These are phyloP conservation scores for Apophysomyces trapeziformis DNA, from an alignment of 371 early-diverging fungal species.

Conservation along the genomic window DNA sequence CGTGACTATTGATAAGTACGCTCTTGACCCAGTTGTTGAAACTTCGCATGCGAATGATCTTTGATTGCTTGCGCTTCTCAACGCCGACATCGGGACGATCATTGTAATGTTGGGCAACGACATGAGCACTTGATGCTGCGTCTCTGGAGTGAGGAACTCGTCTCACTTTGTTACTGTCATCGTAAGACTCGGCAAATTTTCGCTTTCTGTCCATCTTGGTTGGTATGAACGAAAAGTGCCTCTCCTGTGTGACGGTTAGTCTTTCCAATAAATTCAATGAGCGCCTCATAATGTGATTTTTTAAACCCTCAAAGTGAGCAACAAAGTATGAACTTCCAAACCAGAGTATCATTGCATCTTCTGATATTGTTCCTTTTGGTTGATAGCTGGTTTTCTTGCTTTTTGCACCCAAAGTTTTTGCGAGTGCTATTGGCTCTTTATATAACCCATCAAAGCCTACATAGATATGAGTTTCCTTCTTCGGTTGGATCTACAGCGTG, in stretches of 20 bases:
- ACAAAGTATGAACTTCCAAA: no score
- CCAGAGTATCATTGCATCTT: no score
- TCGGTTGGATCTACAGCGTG: no score
- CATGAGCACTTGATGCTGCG: slow-evolving; percentile 25
- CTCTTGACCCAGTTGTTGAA: slow-evolving; percentile 99
- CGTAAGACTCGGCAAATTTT: slow-evolving; percentile 12
- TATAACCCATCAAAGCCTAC: no score
- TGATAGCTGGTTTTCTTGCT: no score
- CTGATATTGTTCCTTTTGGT: no score
- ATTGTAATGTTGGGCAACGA: slow-evolving; percentile 95
- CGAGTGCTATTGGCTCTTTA: no score
- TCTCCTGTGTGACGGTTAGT: neutral
- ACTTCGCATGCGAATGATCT: slow-evolving; percentile 83
- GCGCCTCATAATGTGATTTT: no score
- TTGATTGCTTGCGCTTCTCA: slow-evolving; percentile 77
- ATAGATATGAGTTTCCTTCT: no score
- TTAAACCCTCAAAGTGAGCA: no score
- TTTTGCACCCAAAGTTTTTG: no score
- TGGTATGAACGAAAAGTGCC: neutral
- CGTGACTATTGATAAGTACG: slow-evolving; percentile 79
- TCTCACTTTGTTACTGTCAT: slow-evolving; percentile 13
- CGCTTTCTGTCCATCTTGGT: slow-evolving; percentile 17
- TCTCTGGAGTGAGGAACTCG: neutral
- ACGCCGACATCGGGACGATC: slow-evolving; percentile 79
- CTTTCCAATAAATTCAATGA: neutral